Percentiles rank a stretch among this genome's conserved stretches.
phyloP scores from a whole-genome alignment of 1,284 basidiomycete genomes.

The Singerocomus inundabilis region DNA sequence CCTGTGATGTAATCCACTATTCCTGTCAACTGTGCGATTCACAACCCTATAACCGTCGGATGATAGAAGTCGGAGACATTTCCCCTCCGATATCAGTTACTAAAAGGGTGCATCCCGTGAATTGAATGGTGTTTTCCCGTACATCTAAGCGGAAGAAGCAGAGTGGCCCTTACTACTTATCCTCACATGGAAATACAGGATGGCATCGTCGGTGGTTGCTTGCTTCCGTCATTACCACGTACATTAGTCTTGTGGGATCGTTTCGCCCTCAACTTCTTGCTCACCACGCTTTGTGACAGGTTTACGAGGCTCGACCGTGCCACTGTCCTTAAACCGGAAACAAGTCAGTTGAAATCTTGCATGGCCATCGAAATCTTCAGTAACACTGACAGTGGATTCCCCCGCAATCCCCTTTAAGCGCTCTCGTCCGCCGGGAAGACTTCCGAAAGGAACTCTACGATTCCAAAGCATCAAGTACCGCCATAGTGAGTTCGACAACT shows the following conservation, averaged over 20 bases:
- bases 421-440: neutral
- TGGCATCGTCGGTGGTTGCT: slow-evolving; percentile 20
- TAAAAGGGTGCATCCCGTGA: slow-evolving; percentile 3
- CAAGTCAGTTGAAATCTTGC: slow-evolving; percentile 8
- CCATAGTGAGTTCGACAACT: slow-evolving; percentile 10
- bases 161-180: neutral
- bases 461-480: neutral
- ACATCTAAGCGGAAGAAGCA: slow-evolving; percentile 12
- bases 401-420: neutral
- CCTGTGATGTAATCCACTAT: neutral
- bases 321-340: slow-evolving; percentile 3
- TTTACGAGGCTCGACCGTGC: neutral
- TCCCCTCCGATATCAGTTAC: slow-evolving; percentile 23
- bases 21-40: slow-evolving; percentile 2
- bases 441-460: neutral
- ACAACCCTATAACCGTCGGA: slow-evolving; percentile 8
- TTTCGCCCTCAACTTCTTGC: neutral
- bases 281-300: neutral
- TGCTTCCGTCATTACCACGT: slow-evolving; percentile 21
- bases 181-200: slow-evolving; percentile 6
- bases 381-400: slow-evolving; percentile 1
- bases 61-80: slow-evolving; percentile 25
- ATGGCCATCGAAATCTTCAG: neutral
- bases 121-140: too few species aligned
- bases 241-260: slow-evolving; percentile 2